phyloP scores from a whole-genome alignment of 352 stramenopile genomes.

The Pythium angustatum region DNA sequence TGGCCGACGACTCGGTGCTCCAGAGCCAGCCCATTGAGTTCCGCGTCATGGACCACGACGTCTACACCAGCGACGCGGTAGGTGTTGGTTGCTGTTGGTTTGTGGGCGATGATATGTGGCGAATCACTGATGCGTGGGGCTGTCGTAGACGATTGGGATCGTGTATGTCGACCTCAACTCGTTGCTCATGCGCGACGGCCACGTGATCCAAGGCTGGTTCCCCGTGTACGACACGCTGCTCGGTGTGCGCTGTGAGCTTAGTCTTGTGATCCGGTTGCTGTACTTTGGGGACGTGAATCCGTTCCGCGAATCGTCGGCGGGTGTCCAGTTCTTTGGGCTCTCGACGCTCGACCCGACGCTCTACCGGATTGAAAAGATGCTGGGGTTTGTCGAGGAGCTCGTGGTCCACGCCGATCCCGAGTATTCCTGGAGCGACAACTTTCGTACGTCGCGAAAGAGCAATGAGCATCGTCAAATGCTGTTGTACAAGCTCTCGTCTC shows the following conservation, averaged over 20 bases:
- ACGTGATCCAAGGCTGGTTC: slow-evolving; percentile 97
- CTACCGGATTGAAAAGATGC: slow-evolving; percentile 88
- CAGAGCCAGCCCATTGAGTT: slow-evolving; percentile 99
- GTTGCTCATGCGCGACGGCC: slow-evolving; percentile 92
- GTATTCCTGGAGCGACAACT: slow-evolving; percentile 97
- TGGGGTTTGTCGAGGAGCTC: slow-evolving; percentile 95
- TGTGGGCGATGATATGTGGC: background rate
- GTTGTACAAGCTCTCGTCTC: slow-evolving; percentile 93
- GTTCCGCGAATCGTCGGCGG: slow-evolving; percentile 96
- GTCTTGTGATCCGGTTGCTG: slow-evolving; percentile 94
- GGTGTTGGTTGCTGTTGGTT: background rate
- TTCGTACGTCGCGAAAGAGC: slow-evolving; percentile 89
- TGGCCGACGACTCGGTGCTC: slow-evolving; percentile 96
- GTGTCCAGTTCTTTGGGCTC: slow-evolving; percentile 97
- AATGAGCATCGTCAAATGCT: slow-evolving; percentile 96
- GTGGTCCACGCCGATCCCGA: slow-evolving; percentile 98
- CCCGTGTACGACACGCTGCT: slow-evolving; percentile 97
- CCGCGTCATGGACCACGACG: slow-evolving; percentile 95
- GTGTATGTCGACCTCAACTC: slow-evolving; percentile 99
- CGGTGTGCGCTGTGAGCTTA: slow-evolving; percentile 95
- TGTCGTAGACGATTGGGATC: slow-evolving; percentile 88
- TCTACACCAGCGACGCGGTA: slow-evolving; percentile 91
- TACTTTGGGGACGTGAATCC: slow-evolving; percentile 98
- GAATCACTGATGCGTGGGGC: background rate
- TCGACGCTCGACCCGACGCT: slow-evolving; percentile 91